Evolutionary conservation across 768 basidiomycete genomes (phyloP).

Genomic region (Lactarius deliciosus): DNA sequence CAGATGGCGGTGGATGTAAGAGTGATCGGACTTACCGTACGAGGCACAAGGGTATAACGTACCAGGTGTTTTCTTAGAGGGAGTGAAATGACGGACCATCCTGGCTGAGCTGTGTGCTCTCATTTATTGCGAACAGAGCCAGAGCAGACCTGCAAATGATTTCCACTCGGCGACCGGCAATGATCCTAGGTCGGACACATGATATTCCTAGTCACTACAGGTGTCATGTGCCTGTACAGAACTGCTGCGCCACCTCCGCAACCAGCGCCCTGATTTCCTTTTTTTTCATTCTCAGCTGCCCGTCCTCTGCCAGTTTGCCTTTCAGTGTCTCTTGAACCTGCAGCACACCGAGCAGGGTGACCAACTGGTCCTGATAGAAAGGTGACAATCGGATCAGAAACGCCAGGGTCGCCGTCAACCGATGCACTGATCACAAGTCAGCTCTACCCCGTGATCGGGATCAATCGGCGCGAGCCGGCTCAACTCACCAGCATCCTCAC

Average conservation of each 20-base stretch:
- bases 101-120: neutral
- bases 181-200: neutral
- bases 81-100: neutral
- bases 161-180: neutral
- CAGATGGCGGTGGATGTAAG: neutral
- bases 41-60: neutral
- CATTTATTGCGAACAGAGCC: neutral
- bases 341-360: constrained; percentile 67
- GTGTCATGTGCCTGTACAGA: constrained; percentile 33
- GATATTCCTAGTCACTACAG: neutral
- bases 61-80: neutral
- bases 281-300: constrained; percentile 57
- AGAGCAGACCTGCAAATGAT: neutral
- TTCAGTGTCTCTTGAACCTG: constrained; percentile 56
- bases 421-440: constrained; percentile 57
- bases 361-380: constrained; percentile 52
- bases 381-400: constrained; percentile 77
- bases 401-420: constrained; percentile 75
- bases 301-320: constrained; percentile 51
- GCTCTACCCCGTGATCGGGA: neutral
- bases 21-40: neutral
- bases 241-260: constrained; percentile 55
- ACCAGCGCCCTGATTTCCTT: constrained; percentile 65
- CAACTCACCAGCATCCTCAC: constrained; percentile 76
- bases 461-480: neutral